Percentiles rank a stretch among this genome's conserved stretches.
Conservation (phyloP, 192 early-diverging fungal species). For the Coemansia sp. region DNA sequence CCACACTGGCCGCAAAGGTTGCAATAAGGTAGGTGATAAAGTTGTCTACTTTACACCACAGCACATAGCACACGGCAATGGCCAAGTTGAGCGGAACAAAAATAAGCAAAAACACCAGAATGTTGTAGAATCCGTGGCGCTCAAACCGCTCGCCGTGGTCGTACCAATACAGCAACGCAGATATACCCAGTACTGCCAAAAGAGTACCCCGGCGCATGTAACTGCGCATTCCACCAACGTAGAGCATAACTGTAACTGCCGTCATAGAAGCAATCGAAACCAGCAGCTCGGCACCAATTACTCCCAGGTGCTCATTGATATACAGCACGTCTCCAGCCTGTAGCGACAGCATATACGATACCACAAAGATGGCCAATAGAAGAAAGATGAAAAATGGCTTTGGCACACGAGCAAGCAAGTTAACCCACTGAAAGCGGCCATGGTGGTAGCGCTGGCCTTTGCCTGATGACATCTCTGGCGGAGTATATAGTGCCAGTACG, state of each 20-base stretch:
- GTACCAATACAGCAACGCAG: conserved; percentile 42
- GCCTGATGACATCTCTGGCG: too few relatives aligned
- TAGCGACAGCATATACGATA: conserved; percentile 18
- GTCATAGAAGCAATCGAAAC: conserved; percentile 49
- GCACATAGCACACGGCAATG: conserved; percentile 34
- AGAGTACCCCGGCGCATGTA: conserved; percentile 17
- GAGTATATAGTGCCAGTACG: too few relatives aligned
- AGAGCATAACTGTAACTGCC: conserved; percentile 37
- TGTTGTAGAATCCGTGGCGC: conserved; percentile 54
- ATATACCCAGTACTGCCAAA: conserved; percentile 5
- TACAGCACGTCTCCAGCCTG: conserved; percentile 51
- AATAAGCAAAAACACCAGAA: conserved; percentile 55
- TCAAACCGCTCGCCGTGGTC: conserved; percentile 59
- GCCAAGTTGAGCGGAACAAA: conserved; percentile 48
- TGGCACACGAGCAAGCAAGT: too few relatives aligned
- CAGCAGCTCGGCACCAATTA: conserved; percentile 45
- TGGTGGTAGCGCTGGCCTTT: too few relatives aligned
- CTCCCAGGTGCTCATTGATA: conserved; percentile 50
- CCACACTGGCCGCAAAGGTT: conserved; percentile 4
- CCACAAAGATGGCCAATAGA: background rate
- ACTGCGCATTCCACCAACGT: conserved; percentile 30
- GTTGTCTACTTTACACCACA: conserved; percentile 28
- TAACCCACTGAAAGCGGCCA: too few relatives aligned
- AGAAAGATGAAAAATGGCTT: conserved; percentile 1
- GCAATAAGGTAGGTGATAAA: conserved; percentile 38